phyloP scores from a whole-genome alignment of 2,329 filamentous ascomycete species.

The Colletotrichum cuscutae region DNA sequence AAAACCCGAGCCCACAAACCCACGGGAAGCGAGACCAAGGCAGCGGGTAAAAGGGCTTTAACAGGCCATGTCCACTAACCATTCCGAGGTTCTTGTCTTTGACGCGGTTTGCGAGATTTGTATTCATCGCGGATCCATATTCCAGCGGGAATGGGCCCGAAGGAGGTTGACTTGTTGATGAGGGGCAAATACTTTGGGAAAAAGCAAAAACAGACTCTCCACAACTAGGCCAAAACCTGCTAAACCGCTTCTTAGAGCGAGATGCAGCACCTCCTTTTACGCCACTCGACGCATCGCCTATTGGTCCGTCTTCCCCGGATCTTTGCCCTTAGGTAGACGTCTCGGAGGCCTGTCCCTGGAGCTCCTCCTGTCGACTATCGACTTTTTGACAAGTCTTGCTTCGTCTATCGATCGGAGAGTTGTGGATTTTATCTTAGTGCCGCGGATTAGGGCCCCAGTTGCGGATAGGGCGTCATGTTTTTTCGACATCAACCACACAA shows the following conservation, averaged over 20 bases:
- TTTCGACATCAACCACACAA: neutral
- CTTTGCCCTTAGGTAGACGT: slow-evolving; percentile 8
- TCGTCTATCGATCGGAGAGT: slow-evolving; percentile 26
- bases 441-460: neutral
- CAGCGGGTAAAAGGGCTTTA: neutral
- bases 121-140: slow-evolving; percentile 18
- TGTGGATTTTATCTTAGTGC: slow-evolving; percentile 3
- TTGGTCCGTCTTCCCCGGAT: slow-evolving; percentile 28
- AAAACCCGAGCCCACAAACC: neutral
- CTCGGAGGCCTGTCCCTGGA: neutral
- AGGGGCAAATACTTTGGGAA: neutral
- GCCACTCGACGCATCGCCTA: slow-evolving; percentile 6
- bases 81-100: slow-evolving; percentile 8
- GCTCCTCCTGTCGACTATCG: neutral
- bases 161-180: neutral
- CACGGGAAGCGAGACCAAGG: neutral
- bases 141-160: slow-evolving; percentile 12
- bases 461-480: neutral
- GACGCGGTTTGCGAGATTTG: slow-evolving; percentile 9
- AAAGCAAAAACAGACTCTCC: neutral
- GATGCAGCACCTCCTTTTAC: slow-evolving; percentile 8
- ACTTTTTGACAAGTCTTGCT: slow-evolving; percentile 4
- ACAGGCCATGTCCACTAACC: slow-evolving; percentile 9
- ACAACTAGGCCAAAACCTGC: slow-evolving; percentile 10
- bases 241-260: slow-evolving; percentile 1